Evolutionary conservation across 1,284 basidiomycete genomes (phyloP).

Genomic region (Tylopilus sp.): DNA sequence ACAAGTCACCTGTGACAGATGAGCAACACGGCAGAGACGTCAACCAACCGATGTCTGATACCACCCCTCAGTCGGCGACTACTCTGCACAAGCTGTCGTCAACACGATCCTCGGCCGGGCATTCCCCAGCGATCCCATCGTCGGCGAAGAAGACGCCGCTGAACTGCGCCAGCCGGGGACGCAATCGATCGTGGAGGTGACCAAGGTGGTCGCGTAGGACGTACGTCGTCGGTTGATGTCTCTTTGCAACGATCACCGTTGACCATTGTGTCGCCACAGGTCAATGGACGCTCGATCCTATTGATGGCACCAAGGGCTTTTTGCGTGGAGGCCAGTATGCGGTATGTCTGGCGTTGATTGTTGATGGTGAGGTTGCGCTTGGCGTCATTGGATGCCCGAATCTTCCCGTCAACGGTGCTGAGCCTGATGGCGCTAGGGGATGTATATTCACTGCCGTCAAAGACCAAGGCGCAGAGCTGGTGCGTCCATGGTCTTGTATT

Average conservation of each 20-base stretch:
- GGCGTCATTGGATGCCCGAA: slow-evolving; percentile 98
- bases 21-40: slow-evolving; percentile 23
- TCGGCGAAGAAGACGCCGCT: slow-evolving; percentile 95
- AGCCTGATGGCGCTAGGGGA: slow-evolving; percentile 74
- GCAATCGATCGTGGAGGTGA: slow-evolving; percentile 91
- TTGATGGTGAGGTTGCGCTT: slow-evolving; percentile 86
- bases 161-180: slow-evolving; percentile 77
- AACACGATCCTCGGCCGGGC: slow-evolving; percentile 79
- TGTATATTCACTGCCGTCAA: slow-evolving; percentile 88
- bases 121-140: slow-evolving; percentile 90
- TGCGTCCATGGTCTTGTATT: slow-evolving; percentile 40
- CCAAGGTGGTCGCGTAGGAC: slow-evolving; percentile 80
- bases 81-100: slow-evolving; percentile 91
- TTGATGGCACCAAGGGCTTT: slow-evolving; percentile 96
- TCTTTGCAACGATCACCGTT: slow-evolving; percentile 9
- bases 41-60: not conserved
- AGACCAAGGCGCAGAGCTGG: slow-evolving; percentile 86
- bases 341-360: slow-evolving; percentile 79
- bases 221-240: slow-evolving; percentile 59
- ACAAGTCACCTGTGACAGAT: slow-evolving; percentile 98
- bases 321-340: too few species aligned
- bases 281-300: slow-evolving; percentile 94
- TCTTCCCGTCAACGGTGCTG: slow-evolving; percentile 69
- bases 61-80: slow-evolving; percentile 81
- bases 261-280: slow-evolving; percentile 52